Percentiles rank a stretch among this genome's conserved stretches.
phyloP scores from a whole-genome alignment of 2,329 filamentous ascomycete species.

The Parastagonospora avenae region DNA sequence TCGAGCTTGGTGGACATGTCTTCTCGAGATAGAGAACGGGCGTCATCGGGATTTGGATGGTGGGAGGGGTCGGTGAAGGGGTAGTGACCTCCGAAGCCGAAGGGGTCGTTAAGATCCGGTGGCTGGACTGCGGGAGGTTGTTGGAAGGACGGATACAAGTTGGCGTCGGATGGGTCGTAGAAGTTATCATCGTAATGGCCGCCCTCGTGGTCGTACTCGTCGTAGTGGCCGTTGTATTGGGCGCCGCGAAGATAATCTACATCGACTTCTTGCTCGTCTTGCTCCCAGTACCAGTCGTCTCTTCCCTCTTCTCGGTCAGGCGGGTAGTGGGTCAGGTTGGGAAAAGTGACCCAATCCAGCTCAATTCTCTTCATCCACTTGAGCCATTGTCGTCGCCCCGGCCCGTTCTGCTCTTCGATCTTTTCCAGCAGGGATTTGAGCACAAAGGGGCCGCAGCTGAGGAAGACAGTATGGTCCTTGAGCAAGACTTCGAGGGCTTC shows the following conservation, averaged over 20 bases:
- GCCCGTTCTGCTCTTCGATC: conserved; percentile 31
- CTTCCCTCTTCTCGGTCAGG: conserved; percentile 30
- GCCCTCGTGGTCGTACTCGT: conserved; percentile 43
- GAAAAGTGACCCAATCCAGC: conserved; percentile 44
- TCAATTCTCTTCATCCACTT: conserved; percentile 38
- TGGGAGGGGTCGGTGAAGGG: conserved; percentile 35
- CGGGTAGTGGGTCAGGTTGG: conserved; percentile 38
- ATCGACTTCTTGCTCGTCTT: conserved; percentile 25
- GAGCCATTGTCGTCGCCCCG: conserved; percentile 36
- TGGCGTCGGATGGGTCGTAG: conserved; percentile 31
- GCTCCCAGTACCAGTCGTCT: conserved; percentile 36
- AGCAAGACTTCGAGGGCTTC: conserved; percentile 44
- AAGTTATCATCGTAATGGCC: conserved; percentile 43
- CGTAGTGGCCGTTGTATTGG: conserved; percentile 31
- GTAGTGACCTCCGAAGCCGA: conserved; percentile 37
- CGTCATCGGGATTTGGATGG: conserved; percentile 13
- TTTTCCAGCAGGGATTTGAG: conserved; percentile 35
- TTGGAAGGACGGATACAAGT: conserved; percentile 35
- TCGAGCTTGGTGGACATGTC: conserved; percentile 37
- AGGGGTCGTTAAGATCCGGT: conserved; percentile 27
- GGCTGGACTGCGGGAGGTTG: conserved; percentile 3
- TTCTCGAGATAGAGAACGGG: conserved; percentile 12
- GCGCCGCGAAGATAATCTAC: conserved; percentile 37
- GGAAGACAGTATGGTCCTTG: conserved; percentile 39
- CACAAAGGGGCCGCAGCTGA: conserved; percentile 44